Evolutionary conservation across 106 monocot genomes (phyloP).

Genomic region (Apostasia shenzhenica): DNA sequence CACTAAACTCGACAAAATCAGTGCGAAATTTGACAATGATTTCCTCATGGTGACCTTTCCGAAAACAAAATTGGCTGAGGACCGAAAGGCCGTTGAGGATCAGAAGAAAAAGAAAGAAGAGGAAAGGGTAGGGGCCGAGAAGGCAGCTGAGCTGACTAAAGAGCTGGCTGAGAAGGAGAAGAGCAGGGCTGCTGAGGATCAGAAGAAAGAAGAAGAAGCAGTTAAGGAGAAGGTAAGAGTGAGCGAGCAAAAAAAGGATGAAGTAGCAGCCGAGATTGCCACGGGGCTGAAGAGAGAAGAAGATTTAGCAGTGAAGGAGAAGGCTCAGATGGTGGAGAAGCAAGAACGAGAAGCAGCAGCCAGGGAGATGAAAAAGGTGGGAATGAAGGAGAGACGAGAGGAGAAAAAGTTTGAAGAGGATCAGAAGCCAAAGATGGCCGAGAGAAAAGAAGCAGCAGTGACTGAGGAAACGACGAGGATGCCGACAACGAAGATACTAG

Average conservation of each 20-base stretch:
- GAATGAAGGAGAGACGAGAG: background rate
- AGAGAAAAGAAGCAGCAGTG: no score
- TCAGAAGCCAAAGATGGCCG: no score
- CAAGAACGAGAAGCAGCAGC: background rate
- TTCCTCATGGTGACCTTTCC: conserved; percentile 10
- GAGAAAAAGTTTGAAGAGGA: background rate
- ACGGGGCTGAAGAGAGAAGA: background rate
- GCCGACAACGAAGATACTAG: no score
- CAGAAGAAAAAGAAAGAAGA: background rate
- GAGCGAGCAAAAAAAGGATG: background rate
- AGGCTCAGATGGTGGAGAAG: background rate
- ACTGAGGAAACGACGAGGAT: no score
- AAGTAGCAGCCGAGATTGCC: background rate
- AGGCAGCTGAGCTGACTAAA: background rate
- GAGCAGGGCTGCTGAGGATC: background rate
- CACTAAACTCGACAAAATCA: conserved; percentile 7
- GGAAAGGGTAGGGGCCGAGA: background rate
- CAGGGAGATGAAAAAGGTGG: background rate
- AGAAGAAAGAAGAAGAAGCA: background rate
- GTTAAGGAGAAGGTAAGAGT: background rate
- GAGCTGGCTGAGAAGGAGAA: background rate
- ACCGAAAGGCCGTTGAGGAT: background rate
- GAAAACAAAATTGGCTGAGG: background rate
- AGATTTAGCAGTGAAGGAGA: background rate
- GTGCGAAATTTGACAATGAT: conserved; percentile 15